Conservation (phyloP, 1,139 yeast genomes). For the Suzukiozyma palmioleophila region DNA sequence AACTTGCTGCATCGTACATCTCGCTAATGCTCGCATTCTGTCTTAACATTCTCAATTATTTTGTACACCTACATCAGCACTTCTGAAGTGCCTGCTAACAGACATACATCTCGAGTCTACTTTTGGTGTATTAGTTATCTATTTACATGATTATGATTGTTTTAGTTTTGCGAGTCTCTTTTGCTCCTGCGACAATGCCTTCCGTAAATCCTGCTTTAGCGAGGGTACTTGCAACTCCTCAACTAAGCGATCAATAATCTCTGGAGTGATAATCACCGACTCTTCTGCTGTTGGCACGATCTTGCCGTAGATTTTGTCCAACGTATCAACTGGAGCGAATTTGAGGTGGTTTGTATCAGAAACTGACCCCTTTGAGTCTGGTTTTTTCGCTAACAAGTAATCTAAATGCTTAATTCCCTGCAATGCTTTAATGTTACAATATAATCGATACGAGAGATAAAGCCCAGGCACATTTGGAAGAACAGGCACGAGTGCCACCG, state of each 20-base stretch:
- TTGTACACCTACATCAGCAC: no score
- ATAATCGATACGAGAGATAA: slow-evolving; percentile 74
- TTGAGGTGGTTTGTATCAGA: slow-evolving; percentile 21
- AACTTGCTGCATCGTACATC: no score
- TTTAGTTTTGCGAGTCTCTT: slow-evolving; percentile 16
- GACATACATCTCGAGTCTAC: no score
- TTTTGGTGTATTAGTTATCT: no score
- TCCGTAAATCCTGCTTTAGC: slow-evolving; percentile 35
- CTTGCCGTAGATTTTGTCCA: slow-evolving; percentile 18
- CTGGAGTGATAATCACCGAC: slow-evolving; percentile 25
- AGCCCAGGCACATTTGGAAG: slow-evolving; percentile 95
- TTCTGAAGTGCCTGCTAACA: no score
- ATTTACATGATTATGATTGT: background rate
- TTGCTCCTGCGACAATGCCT: slow-evolving; percentile 47
- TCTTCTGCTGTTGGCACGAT: slow-evolving; percentile 18
- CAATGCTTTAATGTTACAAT: slow-evolving; percentile 79
- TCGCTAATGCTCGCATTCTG: no score
- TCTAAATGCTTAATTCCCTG: slow-evolving; percentile 69
- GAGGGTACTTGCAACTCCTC: slow-evolving; percentile 28
- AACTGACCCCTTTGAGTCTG: slow-evolving; percentile 11
- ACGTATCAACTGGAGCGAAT: slow-evolving; percentile 16
- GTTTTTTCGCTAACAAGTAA: slow-evolving; percentile 37
- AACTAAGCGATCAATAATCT: slow-evolving; percentile 29
- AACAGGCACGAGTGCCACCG: slow-evolving; percentile 78
- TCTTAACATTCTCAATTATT: no score